phyloP scores from a whole-genome alignment of 305 asterid genomes.

The Fraxinus albicans region DNA sequence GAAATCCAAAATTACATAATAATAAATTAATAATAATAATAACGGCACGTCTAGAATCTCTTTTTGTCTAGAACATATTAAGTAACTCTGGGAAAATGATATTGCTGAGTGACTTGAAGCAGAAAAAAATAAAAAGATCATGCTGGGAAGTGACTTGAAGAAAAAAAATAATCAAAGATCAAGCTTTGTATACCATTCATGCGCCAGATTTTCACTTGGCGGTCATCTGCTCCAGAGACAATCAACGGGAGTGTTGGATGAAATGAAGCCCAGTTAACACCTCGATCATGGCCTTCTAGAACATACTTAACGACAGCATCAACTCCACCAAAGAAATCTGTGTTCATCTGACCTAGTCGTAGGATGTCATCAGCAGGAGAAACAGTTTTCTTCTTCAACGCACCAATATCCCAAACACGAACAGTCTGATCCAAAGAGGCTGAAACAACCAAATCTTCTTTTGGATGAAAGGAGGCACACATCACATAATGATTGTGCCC shows the following conservation, averaged over 20 bases:
- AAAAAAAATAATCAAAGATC: slow-evolving; percentile 12
- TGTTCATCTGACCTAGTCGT: slow-evolving; percentile 20
- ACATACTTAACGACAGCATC: slow-evolving; percentile 74
- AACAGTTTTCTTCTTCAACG: slow-evolving; percentile 1
- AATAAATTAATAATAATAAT: neutral
- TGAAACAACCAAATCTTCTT: slow-evolving; percentile 1
- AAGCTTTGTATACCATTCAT: slow-evolving; percentile 72
- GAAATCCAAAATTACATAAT: neutral
- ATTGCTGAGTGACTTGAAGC: neutral
- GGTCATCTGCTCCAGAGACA: slow-evolving; percentile 99
- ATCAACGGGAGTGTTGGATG: slow-evolving; percentile 91
- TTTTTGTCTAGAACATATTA: neutral
- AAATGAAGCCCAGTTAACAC: slow-evolving; percentile 73
- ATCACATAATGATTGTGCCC: slow-evolving; percentile 63
- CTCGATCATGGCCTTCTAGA: slow-evolving; percentile 67
- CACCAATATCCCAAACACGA: slow-evolving; percentile 12
- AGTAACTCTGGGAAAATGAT: neutral
- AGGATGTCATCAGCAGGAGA: slow-evolving; percentile 58
- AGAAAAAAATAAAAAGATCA: too few relatives aligned
- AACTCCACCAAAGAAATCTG: slow-evolving; percentile 66
- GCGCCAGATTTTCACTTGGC: slow-evolving; percentile 99
- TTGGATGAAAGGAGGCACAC: slow-evolving; percentile 25
- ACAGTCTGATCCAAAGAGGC: slow-evolving; percentile 34
- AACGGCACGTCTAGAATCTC: neutral
- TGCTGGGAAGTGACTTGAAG: too few relatives aligned